These are phyloP conservation scores for Cymbidium sinense DNA, from an alignment of 106 monocot genomes.

Conservation along the genomic window DNA sequence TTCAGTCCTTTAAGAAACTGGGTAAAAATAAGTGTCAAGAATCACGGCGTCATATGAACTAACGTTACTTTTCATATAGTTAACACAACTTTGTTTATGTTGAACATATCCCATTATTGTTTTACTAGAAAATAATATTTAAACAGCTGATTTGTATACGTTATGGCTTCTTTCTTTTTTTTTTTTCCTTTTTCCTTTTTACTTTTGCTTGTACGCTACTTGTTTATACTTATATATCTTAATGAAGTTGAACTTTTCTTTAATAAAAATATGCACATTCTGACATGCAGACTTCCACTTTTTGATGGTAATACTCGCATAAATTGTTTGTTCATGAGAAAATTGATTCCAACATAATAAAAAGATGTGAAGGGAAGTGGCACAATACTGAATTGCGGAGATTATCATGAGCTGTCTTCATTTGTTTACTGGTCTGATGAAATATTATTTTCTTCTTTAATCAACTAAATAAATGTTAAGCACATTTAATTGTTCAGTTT, in stretches of 20 bases:
- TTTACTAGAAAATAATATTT: not conserved
- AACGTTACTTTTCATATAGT: not conserved
- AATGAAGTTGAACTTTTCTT: not conserved
- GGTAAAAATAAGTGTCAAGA: not conserved
- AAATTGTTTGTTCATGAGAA: not conserved
- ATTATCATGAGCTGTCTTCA: not conserved
- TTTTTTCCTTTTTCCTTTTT: not conserved
- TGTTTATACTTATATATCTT: too few relatives aligned
- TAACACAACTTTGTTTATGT: not conserved
- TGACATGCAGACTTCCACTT: not conserved
- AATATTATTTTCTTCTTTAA: not conserved
- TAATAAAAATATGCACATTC: not conserved
- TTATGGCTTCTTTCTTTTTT: not conserved
- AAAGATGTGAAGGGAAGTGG: not conserved
- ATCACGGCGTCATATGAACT: not conserved
- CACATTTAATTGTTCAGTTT: conserved; percentile 2
- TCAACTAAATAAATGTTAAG: not conserved
- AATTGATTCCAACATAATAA: not conserved
- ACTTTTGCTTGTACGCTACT: not conserved
- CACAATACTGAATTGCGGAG: not conserved
- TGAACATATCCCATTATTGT: conserved; percentile 4
- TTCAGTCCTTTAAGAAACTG: conserved; percentile 37
- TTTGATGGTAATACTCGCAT: not conserved
- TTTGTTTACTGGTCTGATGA: not conserved
- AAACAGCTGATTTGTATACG: not conserved